These are phyloP conservation scores for Scutellaria galericulata DNA, from an alignment of 257 asterid species.

Conservation along the genomic window DNA sequence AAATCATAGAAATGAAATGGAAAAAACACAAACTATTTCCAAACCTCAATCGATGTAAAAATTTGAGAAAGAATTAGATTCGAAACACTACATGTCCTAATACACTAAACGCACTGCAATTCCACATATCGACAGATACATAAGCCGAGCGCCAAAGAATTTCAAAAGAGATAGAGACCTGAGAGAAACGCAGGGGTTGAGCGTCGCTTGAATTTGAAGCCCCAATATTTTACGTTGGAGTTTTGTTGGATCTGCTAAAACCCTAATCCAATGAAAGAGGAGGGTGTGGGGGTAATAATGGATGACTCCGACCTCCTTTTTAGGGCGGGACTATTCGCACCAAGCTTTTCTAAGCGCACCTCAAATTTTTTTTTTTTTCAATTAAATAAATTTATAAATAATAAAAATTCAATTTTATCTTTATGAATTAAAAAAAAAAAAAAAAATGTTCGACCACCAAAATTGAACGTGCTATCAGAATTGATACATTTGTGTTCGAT, in stretches of 20 bases:
- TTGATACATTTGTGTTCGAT: too few species aligned
- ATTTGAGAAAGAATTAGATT: neutral
- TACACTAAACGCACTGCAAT: neutral
- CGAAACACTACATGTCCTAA: neutral
- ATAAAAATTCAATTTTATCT: too few species aligned
- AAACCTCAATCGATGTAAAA: constrained; percentile 22
- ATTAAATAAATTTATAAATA: too few species aligned
- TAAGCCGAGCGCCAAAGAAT: constrained; percentile 1
- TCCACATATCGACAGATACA: constrained; percentile 7
- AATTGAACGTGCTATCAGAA: too few species aligned
- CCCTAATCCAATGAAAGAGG: constrained; percentile 40
- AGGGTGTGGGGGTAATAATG: neutral
- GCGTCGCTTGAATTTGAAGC: constrained; percentile 32
- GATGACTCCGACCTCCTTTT: constrained; percentile 4
- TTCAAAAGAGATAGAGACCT: constrained; percentile 25
- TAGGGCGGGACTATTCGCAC: too few species aligned
- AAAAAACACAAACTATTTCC: neutral
- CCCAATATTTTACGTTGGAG: neutral
- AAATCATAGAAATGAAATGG: neutral
- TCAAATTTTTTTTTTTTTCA: too few species aligned
- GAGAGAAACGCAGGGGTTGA: neutral
- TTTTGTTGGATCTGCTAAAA: constrained; percentile 41
- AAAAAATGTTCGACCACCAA: too few species aligned
- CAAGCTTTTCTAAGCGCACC: too few species aligned
- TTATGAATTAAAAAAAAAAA: too few species aligned